Conservation (phyloP, 2,329 filamentous ascomycete species). For the Penicillium hesseltinei region DNA sequence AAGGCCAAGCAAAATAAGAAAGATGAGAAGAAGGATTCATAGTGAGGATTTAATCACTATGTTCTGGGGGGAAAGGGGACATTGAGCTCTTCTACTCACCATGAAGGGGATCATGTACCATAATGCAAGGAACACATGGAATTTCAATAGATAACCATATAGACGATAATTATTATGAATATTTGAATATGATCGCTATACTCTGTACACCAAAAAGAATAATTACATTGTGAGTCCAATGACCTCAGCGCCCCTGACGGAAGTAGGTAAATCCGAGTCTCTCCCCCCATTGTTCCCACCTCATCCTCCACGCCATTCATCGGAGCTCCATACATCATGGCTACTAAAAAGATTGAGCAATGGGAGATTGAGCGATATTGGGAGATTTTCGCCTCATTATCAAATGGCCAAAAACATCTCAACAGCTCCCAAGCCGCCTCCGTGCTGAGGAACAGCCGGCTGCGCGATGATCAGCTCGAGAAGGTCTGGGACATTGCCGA, state of each 20-base stretch:
- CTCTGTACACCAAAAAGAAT: neutral
- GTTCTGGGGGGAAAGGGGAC: neutral
- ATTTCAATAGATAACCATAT: neutral
- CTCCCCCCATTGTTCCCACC: conserved; percentile 14
- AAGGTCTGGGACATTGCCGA: conserved; percentile 96
- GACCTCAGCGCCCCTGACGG: conserved; percentile 29
- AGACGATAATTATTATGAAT: neutral
- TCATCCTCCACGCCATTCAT: conserved; percentile 11
- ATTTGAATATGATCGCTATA: neutral
- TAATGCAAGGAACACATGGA: neutral
- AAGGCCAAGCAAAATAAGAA: conserved; percentile 19
- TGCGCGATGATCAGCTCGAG: conserved; percentile 83
- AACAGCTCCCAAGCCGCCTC: conserved; percentile 68
- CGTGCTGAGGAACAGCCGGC: conserved; percentile 70
- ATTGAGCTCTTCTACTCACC: neutral
- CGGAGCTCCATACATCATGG: conserved; percentile 30
- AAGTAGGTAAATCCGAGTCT: conserved; percentile 22
- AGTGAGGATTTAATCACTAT: neutral
- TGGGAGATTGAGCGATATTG: conserved; percentile 75
- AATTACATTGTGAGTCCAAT: conserved; percentile 8
- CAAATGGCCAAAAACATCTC: conserved; percentile 62
- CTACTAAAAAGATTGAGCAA: conserved; percentile 60
- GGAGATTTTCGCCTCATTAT: conserved; percentile 72
- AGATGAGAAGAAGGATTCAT: conserved; percentile 27
- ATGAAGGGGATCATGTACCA: neutral